Evolutionary conservation across 75 land plant genomes (phyloP), one percentile per base, ranked within the genome.

Genomic region (Isoetes taiwanensis): DNA sequence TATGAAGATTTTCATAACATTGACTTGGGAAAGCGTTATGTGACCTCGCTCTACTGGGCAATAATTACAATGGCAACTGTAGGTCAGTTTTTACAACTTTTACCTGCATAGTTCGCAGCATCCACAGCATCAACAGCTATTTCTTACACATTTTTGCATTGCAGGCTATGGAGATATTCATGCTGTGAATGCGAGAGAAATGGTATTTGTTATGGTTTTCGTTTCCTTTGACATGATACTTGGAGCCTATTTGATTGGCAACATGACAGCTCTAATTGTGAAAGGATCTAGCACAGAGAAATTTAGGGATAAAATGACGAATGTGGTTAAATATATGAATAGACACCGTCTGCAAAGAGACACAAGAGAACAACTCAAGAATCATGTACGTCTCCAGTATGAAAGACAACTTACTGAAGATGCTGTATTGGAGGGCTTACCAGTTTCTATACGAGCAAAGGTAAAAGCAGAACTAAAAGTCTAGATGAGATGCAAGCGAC

Each of bases 201-300:
- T 86, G 93, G 64, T 86, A 41, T 86, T 86, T 41, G 42, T 86
- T n/a, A 86, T 83, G 89, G 70, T 80, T 9, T 86, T 64, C 64
- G 85, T 86, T 16, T 84, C 90, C 2, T 86, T 80, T 61, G 90
- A 86, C 57, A 86, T 84, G 90, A 59, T 84, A 59, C 74, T 86
- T 32, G 93, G 93, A 25, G 93, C 93, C 21, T 86, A 86, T 60
- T 66, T 86, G 30, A 58, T 86, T 54, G 93, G 93, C 63, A 86
- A 84, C 73, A 86, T 86, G 89, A 84, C 93, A n/a, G 89, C 89
- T 12, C 58, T 86, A 32, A 84, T 86, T 23, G 93, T 86, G 8
- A 83, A 83, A 65, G 93, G 93, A 41, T 84, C 84, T 19, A 86
- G 79, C 42, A 86, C 93, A 27, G 93, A 84, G 58, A 75, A 71